Base-by-base conservation (phyloP, 73 alveolate genomes). In the Paramecium tetraurelia region DNA sequence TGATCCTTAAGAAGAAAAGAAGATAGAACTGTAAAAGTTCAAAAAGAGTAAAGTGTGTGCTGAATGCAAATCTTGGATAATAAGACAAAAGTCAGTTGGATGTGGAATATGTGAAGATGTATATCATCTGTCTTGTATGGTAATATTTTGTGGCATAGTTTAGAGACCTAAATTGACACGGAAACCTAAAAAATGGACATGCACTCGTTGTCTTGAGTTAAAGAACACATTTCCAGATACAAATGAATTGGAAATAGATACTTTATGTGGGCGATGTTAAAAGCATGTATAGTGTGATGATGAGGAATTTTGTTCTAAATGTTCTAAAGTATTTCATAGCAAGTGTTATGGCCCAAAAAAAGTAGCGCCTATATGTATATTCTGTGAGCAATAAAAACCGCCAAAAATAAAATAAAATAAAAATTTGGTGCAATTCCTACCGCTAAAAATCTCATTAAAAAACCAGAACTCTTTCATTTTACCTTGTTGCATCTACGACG, bases 61-160 rank as follows among this genome's bases (percentile, higher is more conserved):
- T 29, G 86, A 33, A 36, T 29, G 43, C 20, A 12, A 29, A 85
- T 22, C 58, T 7, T 21, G 69, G 43, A 58, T 89, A 21, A 27
- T 38, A 38, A 48, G 44, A 24, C 48, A 85, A 18, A 41, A 80
- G 16, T 24, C 89, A 7, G 85, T 84, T 7, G 20, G 27, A 22
- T 92, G 95, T 69, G 83, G 75, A 40, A 43, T 70, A 14, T 92
- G 96, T 77, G 69, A 59, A 46, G 94, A 92, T 44, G 21, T 38
- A 18, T 92, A 92, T 92, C 96, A 92, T 57, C 40, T 41, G 59
- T 43, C 38, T 18, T 92, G 96, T 59, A 18, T 84, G 38, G 38
- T 46, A 50, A 57, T 63, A 63, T 33, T 63, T 33, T 27, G 12
- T 63, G 12, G 29, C 27, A 63, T 31, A 31, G 46, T 63, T 63